Conservation (phyloP, 2,329 filamentous ascomycete species). For the Phialophora tarda region DNA sequence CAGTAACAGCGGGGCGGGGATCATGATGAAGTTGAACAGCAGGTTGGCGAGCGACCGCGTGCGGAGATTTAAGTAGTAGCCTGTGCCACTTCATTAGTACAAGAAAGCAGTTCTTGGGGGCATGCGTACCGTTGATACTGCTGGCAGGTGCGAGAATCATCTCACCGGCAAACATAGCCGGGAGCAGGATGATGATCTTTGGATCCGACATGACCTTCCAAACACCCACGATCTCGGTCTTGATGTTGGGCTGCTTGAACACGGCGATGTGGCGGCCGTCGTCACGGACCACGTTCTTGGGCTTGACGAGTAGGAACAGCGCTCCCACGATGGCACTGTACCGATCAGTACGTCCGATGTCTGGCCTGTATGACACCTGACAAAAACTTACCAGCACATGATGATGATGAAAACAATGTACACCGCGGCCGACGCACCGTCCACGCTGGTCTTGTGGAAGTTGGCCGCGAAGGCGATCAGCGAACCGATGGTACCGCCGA, state of each 20-base stretch:
- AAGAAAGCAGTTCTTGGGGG: neutral
- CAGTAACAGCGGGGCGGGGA: constrained; percentile 8
- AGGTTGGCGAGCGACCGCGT: constrained; percentile 33
- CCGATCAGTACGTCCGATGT: too few relatives aligned
- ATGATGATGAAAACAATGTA: constrained; percentile 33
- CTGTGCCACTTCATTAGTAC: constrained; percentile 2
- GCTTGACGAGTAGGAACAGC: constrained; percentile 23
- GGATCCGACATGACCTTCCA: constrained; percentile 20
- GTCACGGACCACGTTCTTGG: constrained; percentile 31
- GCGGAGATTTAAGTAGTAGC: constrained; percentile 31
- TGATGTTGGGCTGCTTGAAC: constrained; percentile 22
- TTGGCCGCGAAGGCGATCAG: constrained; percentile 30
- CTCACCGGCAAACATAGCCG: constrained; percentile 26
- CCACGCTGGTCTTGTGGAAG: constrained; percentile 15
- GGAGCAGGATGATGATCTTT: constrained; percentile 24
- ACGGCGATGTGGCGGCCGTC: constrained; percentile 37
- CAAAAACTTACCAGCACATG: neutral
- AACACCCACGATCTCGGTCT: constrained; percentile 7
- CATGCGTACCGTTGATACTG: constrained; percentile 20
- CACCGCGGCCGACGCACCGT: constrained; percentile 28
- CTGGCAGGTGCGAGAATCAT: constrained; percentile 21
- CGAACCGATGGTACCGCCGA: constrained; percentile 28
- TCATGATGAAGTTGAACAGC: constrained; percentile 26
- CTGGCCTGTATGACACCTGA: too few relatives aligned
- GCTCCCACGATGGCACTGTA: constrained; percentile 22